Percentiles rank a stretch among this genome's conserved stretches.
phyloP scores from a whole-genome alignment of 1,284 basidiomycete species.

The Ganoderma lucidum region DNA sequence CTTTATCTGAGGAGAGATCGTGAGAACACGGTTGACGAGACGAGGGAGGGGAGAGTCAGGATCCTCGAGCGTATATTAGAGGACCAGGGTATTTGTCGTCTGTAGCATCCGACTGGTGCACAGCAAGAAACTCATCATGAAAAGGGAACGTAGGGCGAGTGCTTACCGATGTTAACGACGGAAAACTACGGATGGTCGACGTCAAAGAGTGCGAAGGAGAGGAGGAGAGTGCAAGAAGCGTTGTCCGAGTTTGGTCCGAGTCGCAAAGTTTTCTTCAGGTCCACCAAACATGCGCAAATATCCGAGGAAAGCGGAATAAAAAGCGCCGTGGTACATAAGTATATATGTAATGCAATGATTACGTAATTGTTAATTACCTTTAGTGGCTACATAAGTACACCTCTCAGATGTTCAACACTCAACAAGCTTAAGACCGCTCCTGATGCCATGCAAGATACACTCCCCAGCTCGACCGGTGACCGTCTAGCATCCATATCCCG shows the following conservation, averaged over 20 bases:
- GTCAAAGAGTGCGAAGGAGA: not conserved
- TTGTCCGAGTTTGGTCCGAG: not conserved
- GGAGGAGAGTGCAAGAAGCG: not conserved
- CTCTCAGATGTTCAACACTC: no score
- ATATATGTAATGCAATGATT: no score
- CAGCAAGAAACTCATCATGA: conserved; percentile 43
- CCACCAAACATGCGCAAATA: not conserved
- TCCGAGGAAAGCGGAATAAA: not conserved
- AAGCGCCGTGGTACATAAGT: not conserved
- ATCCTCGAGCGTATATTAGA: conserved; percentile 42
- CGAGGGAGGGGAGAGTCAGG: conserved; percentile 32
- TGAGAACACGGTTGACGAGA: not conserved
- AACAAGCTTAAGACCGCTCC: no score
- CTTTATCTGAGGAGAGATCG: not conserved
- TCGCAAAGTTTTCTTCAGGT: not conserved
- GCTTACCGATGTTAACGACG: not conserved
- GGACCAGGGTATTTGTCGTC: conserved; percentile 40
- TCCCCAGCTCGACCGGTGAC: not conserved
- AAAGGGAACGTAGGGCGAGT: not conserved
- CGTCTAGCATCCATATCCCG: conserved; percentile 3
- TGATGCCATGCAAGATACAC: not conserved
- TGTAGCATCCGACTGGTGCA: conserved; percentile 42
- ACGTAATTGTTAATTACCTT: no score
- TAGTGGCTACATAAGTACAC: no score
- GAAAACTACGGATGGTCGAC: not conserved